These are phyloP conservation scores for Lepidium didymum DNA, from an alignment of 345 rosid species.

Conservation along the genomic window DNA sequence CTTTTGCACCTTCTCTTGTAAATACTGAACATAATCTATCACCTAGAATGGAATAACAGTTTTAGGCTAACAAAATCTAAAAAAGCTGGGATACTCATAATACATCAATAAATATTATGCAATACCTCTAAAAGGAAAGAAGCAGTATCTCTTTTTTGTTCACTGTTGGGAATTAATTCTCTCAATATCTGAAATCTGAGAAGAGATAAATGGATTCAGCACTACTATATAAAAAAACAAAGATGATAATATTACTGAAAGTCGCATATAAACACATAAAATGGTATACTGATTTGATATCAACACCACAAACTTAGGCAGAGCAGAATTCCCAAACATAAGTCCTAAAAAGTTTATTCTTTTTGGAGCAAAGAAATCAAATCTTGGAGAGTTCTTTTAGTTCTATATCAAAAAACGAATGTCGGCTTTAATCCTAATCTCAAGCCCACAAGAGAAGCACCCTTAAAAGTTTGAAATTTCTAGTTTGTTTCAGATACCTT, in stretches of 20 bases:
- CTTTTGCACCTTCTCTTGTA: slow-evolving; percentile 79
- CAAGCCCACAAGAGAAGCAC: not conserved
- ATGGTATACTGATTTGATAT: not conserved
- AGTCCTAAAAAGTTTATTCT: not conserved
- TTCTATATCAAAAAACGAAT: not conserved
- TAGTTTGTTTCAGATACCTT: slow-evolving; percentile 38
- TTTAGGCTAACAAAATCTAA: slow-evolving; percentile 7
- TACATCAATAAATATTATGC: not conserved
- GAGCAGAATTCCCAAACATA: not conserved
- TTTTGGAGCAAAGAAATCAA: not conserved
- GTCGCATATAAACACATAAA: too few species aligned
- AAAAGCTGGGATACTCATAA: not conserved
- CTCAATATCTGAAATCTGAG: slow-evolving; percentile 93
- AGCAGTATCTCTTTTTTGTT: slow-evolving; percentile 91
- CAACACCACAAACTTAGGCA: not conserved
- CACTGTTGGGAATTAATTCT: slow-evolving; percentile 79
- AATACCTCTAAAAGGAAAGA: slow-evolving; percentile 89
- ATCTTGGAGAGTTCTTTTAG: not conserved
- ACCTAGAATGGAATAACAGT: slow-evolving; percentile 41
- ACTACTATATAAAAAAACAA: not conserved
- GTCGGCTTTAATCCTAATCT: not conserved
- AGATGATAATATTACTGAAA: not conserved
- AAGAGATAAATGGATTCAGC: not conserved
- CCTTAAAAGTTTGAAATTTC: not conserved
- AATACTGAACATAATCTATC: slow-evolving; percentile 73